Evolutionary conservation across 257 asterid species (phyloP), one percentile per base, ranked within the genome.

Genomic region (Fraxinus anomala): DNA sequence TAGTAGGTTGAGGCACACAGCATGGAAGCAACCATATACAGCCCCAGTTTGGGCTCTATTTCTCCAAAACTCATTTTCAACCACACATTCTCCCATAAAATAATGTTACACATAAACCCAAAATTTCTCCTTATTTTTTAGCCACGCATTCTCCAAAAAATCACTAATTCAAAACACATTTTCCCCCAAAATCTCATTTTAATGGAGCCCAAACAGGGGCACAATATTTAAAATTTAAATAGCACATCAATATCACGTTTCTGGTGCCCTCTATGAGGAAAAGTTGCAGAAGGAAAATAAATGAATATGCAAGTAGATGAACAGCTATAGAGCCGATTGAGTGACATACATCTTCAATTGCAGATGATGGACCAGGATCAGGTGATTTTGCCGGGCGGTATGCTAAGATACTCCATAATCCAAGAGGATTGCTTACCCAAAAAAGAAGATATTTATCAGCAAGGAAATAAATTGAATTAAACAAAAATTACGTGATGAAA

Each of bases 341-440:
- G 74, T 54, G 78, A 73, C 90, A 80, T 88, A 95, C 99, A 70
- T 61, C 86, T 81, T 73, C 82, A 47, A 77, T 80, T 72, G 90
- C 81, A 75, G 86, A 77, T 83, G 91, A 83, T 30, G 83, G 74
- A 83, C 85, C 82, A 73, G 73, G 51, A 68, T 78, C 94, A 72
- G 85, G 80, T 49, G 92, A 86, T 87, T 79, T 88, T 82, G 77
- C 73, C 19, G 90, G 90, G 44, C 77, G 86, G 47, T 85, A 85
- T 44, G 68, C 75, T 61, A 89, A 73, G 90, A 88, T 85, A 74
- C 91, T 87, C 99, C 98, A 91, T 69, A 92, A 83, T 73, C 97
- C 94, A 84, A 76, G 85, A 78, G 92, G 85, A 68, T 86, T 84
- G 85, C 87, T 76, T 73, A 73, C 76, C 84, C 88, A 82, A 79